Percentiles rank a stretch among this genome's conserved stretches.
Conservation (phyloP, 768 basidiomycete species). For the Leccinum variicolor region DNA sequence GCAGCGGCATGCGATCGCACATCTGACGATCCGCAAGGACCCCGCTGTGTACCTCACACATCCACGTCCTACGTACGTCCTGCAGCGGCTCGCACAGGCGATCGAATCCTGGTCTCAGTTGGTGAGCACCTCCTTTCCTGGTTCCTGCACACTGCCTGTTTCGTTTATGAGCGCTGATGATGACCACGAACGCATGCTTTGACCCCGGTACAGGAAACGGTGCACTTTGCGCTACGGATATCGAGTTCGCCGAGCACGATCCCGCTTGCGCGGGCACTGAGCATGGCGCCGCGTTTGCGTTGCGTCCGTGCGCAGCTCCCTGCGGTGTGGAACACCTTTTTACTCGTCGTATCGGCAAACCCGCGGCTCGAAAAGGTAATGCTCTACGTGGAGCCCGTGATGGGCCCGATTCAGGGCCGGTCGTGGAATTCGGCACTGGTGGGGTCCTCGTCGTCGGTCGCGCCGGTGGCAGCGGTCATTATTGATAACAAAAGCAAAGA, state of each 20-base stretch:
- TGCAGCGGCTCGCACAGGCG: conserved; percentile 44
- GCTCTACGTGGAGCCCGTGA: conserved; percentile 26
- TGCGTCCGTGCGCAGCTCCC: conserved; percentile 54
- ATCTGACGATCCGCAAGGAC: conserved; percentile 53
- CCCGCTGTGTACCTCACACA: conserved; percentile 53
- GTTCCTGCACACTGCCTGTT: background rate
- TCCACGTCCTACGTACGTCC: conserved; percentile 41
- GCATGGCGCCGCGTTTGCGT: conserved; percentile 42
- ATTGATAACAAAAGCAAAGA: background rate
- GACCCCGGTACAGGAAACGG: conserved; percentile 40
- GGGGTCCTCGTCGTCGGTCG: background rate
- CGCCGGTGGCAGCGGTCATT: background rate
- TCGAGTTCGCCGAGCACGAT: conserved; percentile 35
- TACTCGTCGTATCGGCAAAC: conserved; percentile 49
- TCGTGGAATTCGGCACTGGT: background rate
- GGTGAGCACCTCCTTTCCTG: conserved; percentile 35
- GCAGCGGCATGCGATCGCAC: conserved; percentile 35
- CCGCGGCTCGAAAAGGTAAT: conserved; percentile 46
- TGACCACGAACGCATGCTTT: background rate
- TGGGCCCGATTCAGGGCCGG: conserved; percentile 8
- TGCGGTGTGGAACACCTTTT: conserved; percentile 53
- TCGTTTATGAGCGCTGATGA: background rate
- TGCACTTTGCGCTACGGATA: conserved; percentile 54
- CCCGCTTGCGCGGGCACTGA: conserved; percentile 35
- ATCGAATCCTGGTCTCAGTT: conserved; percentile 43